Evolutionary conservation across 257 asterid species (phyloP).

Genomic region (Osmanthus fragrans): DNA sequence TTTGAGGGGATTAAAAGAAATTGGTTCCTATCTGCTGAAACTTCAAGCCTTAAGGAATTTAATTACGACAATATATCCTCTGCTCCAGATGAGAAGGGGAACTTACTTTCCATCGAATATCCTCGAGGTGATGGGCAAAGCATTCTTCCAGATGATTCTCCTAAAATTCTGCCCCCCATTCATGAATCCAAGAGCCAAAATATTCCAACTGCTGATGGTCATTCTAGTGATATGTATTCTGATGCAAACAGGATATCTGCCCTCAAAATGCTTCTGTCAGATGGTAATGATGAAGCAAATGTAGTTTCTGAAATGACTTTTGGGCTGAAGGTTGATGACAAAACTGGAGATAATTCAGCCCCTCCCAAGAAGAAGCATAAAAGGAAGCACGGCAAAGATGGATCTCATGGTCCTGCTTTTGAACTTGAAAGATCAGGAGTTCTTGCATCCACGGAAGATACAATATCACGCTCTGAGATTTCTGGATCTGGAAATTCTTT

Average conservation of each 20-base stretch:
- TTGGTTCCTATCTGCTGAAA: constrained; percentile 57
- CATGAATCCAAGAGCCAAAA: constrained; percentile 1
- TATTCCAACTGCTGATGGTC: constrained; percentile 19
- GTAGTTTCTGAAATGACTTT: constrained; percentile 23
- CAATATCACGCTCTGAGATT: constrained; percentile 1
- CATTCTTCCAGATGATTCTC: constrained; percentile 14
- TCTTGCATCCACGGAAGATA: constrained; percentile 12
- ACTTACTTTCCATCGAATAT: constrained; percentile 12
- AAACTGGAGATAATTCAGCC: constrained; percentile 22
- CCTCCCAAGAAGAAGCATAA: constrained; percentile 49
- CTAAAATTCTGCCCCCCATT: background rate
- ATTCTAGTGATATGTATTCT: constrained; percentile 22
- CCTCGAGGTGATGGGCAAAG: background rate
- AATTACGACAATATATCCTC: constrained; percentile 4
- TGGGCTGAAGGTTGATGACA: constrained; percentile 26
- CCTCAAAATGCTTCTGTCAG: constrained; percentile 21
- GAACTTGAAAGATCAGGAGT: constrained; percentile 2
- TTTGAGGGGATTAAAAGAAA: constrained; percentile 36
- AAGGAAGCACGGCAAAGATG: constrained; percentile 28
- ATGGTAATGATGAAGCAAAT: constrained; percentile 29
- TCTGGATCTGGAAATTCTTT: constrained; percentile 21
- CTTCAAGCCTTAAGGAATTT: constrained; percentile 24
- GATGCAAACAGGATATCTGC: constrained; percentile 22
- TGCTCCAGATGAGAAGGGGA: constrained; percentile 2
- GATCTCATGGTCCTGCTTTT: constrained; percentile 5